Base-by-base conservation (phyloP, 352 stramenopile genomes). In the Phytophthora meadii region DNA sequence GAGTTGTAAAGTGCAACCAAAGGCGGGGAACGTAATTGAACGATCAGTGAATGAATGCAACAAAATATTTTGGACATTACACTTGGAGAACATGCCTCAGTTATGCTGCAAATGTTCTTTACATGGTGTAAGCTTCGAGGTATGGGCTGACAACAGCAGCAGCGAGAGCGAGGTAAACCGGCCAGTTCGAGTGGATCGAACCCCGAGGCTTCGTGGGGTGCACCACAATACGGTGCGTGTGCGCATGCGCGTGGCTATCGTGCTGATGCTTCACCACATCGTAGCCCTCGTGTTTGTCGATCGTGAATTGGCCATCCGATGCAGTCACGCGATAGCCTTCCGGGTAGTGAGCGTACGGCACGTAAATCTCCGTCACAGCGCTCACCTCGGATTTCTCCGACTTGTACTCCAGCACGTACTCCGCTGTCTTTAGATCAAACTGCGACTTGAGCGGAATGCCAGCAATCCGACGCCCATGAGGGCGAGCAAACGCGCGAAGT, bases 401-500 rank as follows among this genome's bases (percentile, higher is more conserved):
- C 9, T 64, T 53, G 63, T 77, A 89, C 49, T 87, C 76, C 34
- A 91, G 63, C 27, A 76, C 58, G 44, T 91, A 94, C 36, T 73
- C 72, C 0, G 65, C 70, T 4, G 52, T 69, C 3, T 68, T 52
- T 37, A 87, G 65, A 8, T 72, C 49, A 57, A 92, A 95, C 25
- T 60, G 34, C 45, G 84, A 89, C 58, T 79, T 84, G 37, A 39
- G 68, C 9, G 84, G 86, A 10, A 87, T 68, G 5, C 88, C 88
- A 11, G 79, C 77, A 36, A 92, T 89, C 48, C 84, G 89, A 15
- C 67, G 77, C 24, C 82, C 72, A 37, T 84, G 74, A 1, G 86
- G 84, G 7, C 86, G 82, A 34, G 81, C 81, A 46, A 92, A 91
- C 2, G 78, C 85, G 3, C 79, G 57, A 24, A 91, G 46, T 14